A percentile compares a stretch with the other conserved stretches of the same genome.
phyloP scores from a whole-genome alignment of 495 filamentous ascomycete species.

The Penicillium coprophilum region DNA sequence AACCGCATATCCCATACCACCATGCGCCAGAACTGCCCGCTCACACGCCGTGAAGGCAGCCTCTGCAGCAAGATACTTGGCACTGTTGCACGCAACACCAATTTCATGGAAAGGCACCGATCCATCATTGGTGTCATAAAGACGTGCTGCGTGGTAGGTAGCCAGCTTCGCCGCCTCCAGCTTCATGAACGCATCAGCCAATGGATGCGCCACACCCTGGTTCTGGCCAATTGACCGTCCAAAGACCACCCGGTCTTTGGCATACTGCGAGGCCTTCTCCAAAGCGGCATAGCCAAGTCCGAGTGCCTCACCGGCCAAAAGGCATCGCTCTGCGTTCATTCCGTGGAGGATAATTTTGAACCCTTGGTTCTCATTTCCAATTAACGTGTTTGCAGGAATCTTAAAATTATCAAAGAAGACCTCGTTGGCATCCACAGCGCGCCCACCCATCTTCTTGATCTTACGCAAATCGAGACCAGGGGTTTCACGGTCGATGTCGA shows the following conservation, averaged over 20 bases:
- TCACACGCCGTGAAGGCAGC: slow-evolving; percentile 76
- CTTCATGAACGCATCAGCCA: slow-evolving; percentile 73
- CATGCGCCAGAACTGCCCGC: slow-evolving; percentile 62
- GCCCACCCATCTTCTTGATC: slow-evolving; percentile 81
- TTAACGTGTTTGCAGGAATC: slow-evolving; percentile 58
- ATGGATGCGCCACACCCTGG: slow-evolving; percentile 72
- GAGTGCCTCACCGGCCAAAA: slow-evolving; percentile 74
- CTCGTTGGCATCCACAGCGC: slow-evolving; percentile 79
- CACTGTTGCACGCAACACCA: slow-evolving; percentile 71
- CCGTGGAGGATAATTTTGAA: slow-evolving; percentile 79
- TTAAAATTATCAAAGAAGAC: slow-evolving; percentile 77
- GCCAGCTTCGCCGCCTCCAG: slow-evolving; percentile 77
- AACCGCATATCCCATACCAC: slow-evolving; percentile 76
- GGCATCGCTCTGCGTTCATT: slow-evolving; percentile 80
- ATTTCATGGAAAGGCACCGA: slow-evolving; percentile 60
- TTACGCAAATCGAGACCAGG: slow-evolving; percentile 60
- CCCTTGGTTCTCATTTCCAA: slow-evolving; percentile 68
- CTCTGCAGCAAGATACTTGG: slow-evolving; percentile 79
- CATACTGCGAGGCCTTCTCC: slow-evolving; percentile 62
- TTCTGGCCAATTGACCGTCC: slow-evolving; percentile 70
- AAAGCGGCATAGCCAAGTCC: slow-evolving; percentile 75
- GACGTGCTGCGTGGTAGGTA: slow-evolving; percentile 72
- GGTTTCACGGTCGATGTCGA: slow-evolving; percentile 60
- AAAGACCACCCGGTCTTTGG: slow-evolving; percentile 67
- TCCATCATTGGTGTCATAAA: slow-evolving; percentile 64